Base-by-base conservation (phyloP, 208 protist species). In the Leishmania arabica region DNA sequence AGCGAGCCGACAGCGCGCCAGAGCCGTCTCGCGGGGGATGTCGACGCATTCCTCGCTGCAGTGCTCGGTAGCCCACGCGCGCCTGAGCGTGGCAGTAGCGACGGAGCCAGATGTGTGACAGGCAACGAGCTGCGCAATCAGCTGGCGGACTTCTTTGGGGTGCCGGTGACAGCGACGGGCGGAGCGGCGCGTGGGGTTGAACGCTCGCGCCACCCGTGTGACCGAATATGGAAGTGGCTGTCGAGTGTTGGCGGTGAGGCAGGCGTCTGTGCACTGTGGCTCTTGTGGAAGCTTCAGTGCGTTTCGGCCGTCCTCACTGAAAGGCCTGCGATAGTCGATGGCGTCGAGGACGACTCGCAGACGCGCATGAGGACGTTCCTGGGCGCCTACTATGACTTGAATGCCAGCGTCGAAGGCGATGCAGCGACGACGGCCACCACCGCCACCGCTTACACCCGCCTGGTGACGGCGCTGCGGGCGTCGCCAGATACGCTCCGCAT, bases 231-330 rank as follows among this genome's bases (percentile, higher is more conserved):
- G 74, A 51, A 11, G 74, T 60, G 45, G 54, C 34, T 71, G 60
- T 21, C 56, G 37, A 1, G 58, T 51, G 42, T 21, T 45, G 64
- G 58, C 5, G 37, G 31, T 27, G 71, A 75, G 24, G 81, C 24
- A 1, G 75, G 58, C 47, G 64, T 77, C 34, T 68, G 73, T 71
- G 82, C 82, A 60, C 71, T 73, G 54, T 86, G 82, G 82, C 77
- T 86, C 40, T 42, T 86, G 82, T 86, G 82, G 82, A 73, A 78
- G 77, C 77, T 85, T 9, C 60, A 78, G 13, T 60, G 56, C 49
- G 62, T 68, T 2, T 49, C 71, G 3, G 75, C 17, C 0, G 15
- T 40, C 21, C 74, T 60, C 21, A 51, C 9, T 3, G 56, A 13
- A 17, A 3, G 40, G 6, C 15, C 40, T 31, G 34, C 74, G 40